Conservation (phyloP, 768 basidiomycete species). For the Kwoniella sp. region DNA sequence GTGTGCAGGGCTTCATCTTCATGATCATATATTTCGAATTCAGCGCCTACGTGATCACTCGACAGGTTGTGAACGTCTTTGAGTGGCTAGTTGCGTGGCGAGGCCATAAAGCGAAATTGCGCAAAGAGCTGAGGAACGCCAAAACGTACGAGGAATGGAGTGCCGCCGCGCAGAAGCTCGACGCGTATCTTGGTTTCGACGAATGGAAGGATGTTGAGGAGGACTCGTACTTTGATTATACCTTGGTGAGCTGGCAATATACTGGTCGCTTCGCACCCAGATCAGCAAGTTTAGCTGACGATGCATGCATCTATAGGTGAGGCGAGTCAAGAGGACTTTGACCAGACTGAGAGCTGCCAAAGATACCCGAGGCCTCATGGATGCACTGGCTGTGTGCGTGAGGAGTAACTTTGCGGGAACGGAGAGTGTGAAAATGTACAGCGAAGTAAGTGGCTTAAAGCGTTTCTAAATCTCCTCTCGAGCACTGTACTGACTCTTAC, state of each 20-base stretch:
- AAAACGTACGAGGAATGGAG: constrained; percentile 89
- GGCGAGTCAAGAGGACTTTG: constrained; percentile 71
- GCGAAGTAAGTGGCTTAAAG: constrained; percentile 63
- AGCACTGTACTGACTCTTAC: constrained; percentile 27
- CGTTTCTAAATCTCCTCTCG: too few relatives aligned
- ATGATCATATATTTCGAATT: constrained; percentile 82
- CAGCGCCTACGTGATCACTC: constrained; percentile 71
- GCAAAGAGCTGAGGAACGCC: constrained; percentile 74
- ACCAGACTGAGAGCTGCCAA: constrained; percentile 70
- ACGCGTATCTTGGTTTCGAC: constrained; percentile 79
- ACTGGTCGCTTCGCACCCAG: not conserved
- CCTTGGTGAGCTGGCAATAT: constrained; percentile 63
- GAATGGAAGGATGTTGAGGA: constrained; percentile 86
- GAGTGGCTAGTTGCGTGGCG: constrained; percentile 93
- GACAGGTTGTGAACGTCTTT: constrained; percentile 91
- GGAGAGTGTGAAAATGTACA: constrained; percentile 84
- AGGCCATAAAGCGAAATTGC: constrained; percentile 76
- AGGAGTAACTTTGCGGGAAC: constrained; percentile 90
- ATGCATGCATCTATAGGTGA: constrained; percentile 22
- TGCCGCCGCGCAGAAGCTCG: constrained; percentile 72
- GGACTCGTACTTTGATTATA: constrained; percentile 89
- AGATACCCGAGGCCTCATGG: constrained; percentile 82
- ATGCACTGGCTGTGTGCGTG: constrained; percentile 87
- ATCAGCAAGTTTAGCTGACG: not conserved
- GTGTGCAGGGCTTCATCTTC: constrained; percentile 76